A percentile compares a stretch with the other conserved stretches of the same genome.
phyloP scores from a whole-genome alignment of 116 monocot species.

The Trichopus zeylanicus region DNA sequence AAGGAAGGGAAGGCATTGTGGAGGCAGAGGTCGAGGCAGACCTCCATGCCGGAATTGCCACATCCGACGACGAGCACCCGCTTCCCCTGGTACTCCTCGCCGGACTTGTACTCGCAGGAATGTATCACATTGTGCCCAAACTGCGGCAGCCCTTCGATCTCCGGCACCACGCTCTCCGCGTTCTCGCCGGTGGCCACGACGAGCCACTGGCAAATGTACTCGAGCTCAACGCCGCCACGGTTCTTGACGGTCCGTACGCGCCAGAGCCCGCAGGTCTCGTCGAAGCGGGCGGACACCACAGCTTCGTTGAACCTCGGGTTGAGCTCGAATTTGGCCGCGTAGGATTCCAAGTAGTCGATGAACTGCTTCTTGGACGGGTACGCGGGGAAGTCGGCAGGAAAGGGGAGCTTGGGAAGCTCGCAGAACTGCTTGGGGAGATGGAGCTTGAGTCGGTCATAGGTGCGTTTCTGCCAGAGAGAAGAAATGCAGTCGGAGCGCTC shows the following conservation, averaged over 20 bases:
- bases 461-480: conserved; percentile 75
- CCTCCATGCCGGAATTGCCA: conserved; percentile 9
- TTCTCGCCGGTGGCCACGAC: neutral
- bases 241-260: conserved; percentile 28
- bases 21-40: conserved; percentile 4
- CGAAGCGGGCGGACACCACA: conserved; percentile 50
- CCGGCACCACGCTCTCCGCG: neutral
- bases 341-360: conserved; percentile 63
- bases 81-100: neutral
- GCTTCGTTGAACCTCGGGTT: conserved; percentile 49
- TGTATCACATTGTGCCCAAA: neutral
- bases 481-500: conserved; percentile 82
- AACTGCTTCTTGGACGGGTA: conserved; percentile 72
- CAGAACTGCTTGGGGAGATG: conserved; percentile 94
- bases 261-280: conserved; percentile 52
- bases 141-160: neutral
- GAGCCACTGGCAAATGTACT: neutral
- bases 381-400: conserved; percentile 58
- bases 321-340: conserved; percentile 45
- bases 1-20: conserved; percentile 1
- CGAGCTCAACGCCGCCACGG: neutral
- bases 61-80: conserved; percentile 7
- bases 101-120: conserved; percentile 3
- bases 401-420: conserved; percentile 67
- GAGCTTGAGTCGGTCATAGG: conserved; percentile 70